Evolutionary conservation across 1,139 yeast species (phyloP).

Genomic region (Debaryomycetaceae sp.): DNA sequence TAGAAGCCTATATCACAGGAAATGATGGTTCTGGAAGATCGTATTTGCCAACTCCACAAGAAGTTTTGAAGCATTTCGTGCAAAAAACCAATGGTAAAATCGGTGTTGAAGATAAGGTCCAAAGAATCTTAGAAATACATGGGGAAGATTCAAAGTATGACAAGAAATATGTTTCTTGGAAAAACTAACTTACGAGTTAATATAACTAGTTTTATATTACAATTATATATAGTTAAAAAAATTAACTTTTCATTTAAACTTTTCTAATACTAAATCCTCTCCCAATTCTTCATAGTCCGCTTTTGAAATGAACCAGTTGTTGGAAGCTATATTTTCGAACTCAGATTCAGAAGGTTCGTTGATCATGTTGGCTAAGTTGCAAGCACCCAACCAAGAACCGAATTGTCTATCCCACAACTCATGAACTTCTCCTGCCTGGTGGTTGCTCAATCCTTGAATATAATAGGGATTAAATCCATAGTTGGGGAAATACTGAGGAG

Average conservation of each 20-base stretch:
- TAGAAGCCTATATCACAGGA: constrained; percentile 60
- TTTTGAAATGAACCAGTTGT: constrained; percentile 53
- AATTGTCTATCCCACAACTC: constrained; percentile 53
- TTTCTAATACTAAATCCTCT: constrained; percentile 53
- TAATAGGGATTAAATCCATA: constrained; percentile 22
- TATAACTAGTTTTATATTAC: constrained; percentile 5
- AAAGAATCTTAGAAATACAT: constrained; percentile 54
- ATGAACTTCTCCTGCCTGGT: constrained; percentile 26
- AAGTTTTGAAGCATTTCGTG: constrained; percentile 61
- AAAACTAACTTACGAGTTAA: constrained; percentile 9
- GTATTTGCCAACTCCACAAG: constrained; percentile 64
- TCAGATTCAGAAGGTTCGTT: constrained; percentile 41
- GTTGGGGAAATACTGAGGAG: constrained; percentile 49
- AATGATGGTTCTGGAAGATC: constrained; percentile 60
- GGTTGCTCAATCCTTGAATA: constrained; percentile 20
- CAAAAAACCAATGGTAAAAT: constrained; percentile 48
- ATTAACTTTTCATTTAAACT: constrained; percentile 39
- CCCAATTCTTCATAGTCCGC: constrained; percentile 62
- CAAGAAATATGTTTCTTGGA: constrained; percentile 62
- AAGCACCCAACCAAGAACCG: constrained; percentile 67
- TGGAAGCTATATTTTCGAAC: constrained; percentile 42
- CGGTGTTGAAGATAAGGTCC: constrained; percentile 62
- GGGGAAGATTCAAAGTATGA: constrained; percentile 59
- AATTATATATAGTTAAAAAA: constrained; percentile 3
- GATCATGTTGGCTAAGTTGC: constrained; percentile 55